Base-by-base conservation (phyloP, 148 eudicot species). In the Amaranthus hypochondriacus region DNA sequence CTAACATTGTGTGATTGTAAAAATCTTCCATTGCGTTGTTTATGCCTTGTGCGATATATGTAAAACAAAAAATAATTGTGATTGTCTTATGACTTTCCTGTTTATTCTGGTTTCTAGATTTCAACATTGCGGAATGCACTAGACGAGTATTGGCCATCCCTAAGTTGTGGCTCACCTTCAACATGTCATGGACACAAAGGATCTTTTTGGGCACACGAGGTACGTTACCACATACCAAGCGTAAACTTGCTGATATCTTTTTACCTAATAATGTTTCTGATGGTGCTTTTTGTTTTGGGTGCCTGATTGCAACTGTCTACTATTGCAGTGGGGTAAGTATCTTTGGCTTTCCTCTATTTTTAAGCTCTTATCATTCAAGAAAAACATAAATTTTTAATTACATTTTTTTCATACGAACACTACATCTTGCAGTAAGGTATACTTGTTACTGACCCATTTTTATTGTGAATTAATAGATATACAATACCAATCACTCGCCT, bases 181-280 rank as follows among this genome's bases (percentile, higher is more conserved):
- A 81, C 89, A 65, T 95, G 98, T 81, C 79, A 86, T 75, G 92
- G 90, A 15, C 81, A 73, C 75, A 95, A 83, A 79, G 98, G 97
- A 75, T 50, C 84, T 68, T 90, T 95, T 84, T 95, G 96, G 90
- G 98, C 87, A 52, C 97, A 92, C 81, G 98, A 95, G 98, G 98
- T 94, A 28, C 59, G 68, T 77, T 81, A 18, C 48, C 61, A 4
- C 9, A 43, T 50, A 52, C 18, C 39, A 56, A 18, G 72, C 70
- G 39, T 48, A 42, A 62, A n/a, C 48, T 65, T 62, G 18, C 81
- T 71, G 47, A 72, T 49, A 56, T 42, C 6, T 73, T 49, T 69
- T 50, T 76, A 58, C 77, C 46, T 43, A 66, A 9, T 28, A 66
- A 62, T 71, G 65, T 69, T 43, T 71, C 90, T 94, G 82, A 94